A percentile compares a stretch with the other conserved stretches of the same genome.
These are phyloP conservation scores for Friedmanniomyces simplex DNA, from an alignment of 495 filamentous ascomycete species.

Conservation along the genomic window DNA sequence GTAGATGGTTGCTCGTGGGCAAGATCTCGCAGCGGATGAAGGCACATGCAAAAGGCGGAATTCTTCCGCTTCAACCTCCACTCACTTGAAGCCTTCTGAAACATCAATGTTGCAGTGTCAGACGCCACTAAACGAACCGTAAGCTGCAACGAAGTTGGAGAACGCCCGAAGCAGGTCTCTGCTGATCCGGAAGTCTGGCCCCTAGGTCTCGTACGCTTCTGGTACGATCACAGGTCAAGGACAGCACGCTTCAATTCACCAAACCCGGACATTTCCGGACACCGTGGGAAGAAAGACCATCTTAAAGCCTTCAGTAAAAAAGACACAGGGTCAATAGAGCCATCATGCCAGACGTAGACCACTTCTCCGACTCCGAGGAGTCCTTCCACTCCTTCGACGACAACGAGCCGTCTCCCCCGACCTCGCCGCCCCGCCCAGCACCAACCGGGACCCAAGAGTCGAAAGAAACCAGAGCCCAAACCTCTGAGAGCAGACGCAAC, in stretches of 20 bases:
- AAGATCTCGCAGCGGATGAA: not conserved
- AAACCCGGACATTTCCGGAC: no score
- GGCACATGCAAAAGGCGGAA: conserved; percentile 5
- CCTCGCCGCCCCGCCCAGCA: not conserved
- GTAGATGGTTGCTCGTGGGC: not conserved
- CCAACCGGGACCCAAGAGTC: not conserved
- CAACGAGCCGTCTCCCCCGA: conserved; percentile 6
- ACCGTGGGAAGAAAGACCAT: no score
- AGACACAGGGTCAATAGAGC: no score
- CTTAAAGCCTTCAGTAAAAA: no score
- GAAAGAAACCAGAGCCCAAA: not conserved
- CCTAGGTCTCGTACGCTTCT: no score
- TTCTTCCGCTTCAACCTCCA: not conserved
- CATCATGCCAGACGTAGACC: conserved; percentile 7
- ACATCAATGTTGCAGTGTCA: no score
- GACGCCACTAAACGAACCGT: no score
- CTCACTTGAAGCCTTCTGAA: not conserved
- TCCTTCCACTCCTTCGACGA: conserved; percentile 21
- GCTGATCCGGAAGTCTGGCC: no score
- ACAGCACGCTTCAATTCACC: no score
- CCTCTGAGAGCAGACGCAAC: not conserved
- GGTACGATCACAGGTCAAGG: no score
- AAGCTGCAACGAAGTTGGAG: no score
- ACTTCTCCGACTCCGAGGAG: conserved; percentile 21
- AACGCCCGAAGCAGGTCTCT: no score